Percentiles rank a stretch among this genome's conserved stretches.
Evolutionary conservation across 78 protist genomes (phyloP).

Genomic region (Tieghemostelium lacteum): DNA sequence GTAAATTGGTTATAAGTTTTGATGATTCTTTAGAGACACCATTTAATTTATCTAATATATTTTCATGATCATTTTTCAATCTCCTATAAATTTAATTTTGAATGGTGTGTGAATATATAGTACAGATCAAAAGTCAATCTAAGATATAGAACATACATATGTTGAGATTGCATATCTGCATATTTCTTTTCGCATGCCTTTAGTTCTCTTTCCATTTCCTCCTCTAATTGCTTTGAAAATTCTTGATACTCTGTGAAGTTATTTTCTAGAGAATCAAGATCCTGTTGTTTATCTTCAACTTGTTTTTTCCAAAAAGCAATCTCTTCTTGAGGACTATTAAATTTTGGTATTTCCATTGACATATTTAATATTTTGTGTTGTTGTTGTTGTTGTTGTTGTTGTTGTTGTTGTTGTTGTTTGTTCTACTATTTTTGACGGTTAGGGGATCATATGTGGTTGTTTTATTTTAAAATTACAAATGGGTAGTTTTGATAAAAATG

Average conservation of each 20-base stretch:
- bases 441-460: too few species aligned
- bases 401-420: background rate
- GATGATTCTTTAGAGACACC: constrained; percentile 28
- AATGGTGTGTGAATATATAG: too few species aligned
- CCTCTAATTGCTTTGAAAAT: constrained; percentile 76
- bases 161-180: constrained; percentile 66
- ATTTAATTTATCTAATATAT: constrained; percentile 43
- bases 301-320: constrained; percentile 71
- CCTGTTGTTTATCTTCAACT: constrained; percentile 71
- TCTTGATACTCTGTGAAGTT: constrained; percentile 80
- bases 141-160: constrained; percentile 33
- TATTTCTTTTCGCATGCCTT: constrained; percentile 74
- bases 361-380: background rate
- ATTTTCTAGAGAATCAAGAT: constrained; percentile 58
- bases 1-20: constrained; percentile 44
- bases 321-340: constrained; percentile 37
- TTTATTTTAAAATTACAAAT: too few species aligned
- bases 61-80: constrained; percentile 61
- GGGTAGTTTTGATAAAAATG: too few species aligned
- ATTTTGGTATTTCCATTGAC: background rate
- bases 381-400: background rate
- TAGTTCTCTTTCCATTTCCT: constrained; percentile 80
- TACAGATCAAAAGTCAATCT: background rate
- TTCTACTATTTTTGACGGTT: too few species aligned
- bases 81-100: constrained; percentile 1